Percentiles rank a stretch among this genome's conserved stretches.
Evolutionary conservation across 2,329 filamentous ascomycete species (phyloP).

Genomic region (Monosporascus sp.): DNA sequence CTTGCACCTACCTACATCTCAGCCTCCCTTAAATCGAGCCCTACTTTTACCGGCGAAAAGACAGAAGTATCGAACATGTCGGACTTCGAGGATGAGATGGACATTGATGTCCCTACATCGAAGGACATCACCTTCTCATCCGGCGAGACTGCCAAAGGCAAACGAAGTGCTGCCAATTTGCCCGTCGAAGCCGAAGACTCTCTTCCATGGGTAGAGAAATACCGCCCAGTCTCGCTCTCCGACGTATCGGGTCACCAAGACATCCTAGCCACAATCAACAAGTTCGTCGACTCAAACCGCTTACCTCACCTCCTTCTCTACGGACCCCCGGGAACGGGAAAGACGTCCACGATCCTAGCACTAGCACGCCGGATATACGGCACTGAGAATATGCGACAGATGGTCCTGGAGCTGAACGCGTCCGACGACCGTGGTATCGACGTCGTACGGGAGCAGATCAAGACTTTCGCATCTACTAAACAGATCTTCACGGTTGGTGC

Average conservation of each 20-base stretch:
- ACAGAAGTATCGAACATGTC: slow-evolving; percentile 39
- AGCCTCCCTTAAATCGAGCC: too few species aligned
- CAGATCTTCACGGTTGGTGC: slow-evolving; percentile 80
- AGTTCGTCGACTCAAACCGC: slow-evolving; percentile 90
- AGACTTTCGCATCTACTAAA: slow-evolving; percentile 96
- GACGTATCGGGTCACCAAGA: slow-evolving; percentile 97
- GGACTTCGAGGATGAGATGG: slow-evolving; percentile 57
- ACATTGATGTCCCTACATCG: slow-evolving; percentile 46
- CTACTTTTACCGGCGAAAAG: too few species aligned
- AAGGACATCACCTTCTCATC: slow-evolving; percentile 64
- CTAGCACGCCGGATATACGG: slow-evolving; percentile 93
- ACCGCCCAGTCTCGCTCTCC: slow-evolving; percentile 78
- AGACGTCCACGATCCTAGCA: slow-evolving; percentile 93
- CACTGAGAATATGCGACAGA: slow-evolving; percentile 85
- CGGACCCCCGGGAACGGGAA: slow-evolving; percentile 92
- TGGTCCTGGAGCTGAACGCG: slow-evolving; percentile 96
- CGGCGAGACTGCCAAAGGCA: slow-evolving; percentile 73
- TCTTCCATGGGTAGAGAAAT: slow-evolving; percentile 97
- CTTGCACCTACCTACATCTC: too few species aligned
- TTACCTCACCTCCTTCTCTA: slow-evolving; percentile 95
- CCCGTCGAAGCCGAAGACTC: slow-evolving; percentile 92
- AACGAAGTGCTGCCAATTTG: slow-evolving; percentile 85
- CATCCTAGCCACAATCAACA: slow-evolving; percentile 95
- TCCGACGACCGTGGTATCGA: slow-evolving; percentile 97
- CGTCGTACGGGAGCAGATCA: slow-evolving; percentile 97